phyloP scores from a whole-genome alignment of 257 asterid species.

The Salvia rosmarinus region DNA sequence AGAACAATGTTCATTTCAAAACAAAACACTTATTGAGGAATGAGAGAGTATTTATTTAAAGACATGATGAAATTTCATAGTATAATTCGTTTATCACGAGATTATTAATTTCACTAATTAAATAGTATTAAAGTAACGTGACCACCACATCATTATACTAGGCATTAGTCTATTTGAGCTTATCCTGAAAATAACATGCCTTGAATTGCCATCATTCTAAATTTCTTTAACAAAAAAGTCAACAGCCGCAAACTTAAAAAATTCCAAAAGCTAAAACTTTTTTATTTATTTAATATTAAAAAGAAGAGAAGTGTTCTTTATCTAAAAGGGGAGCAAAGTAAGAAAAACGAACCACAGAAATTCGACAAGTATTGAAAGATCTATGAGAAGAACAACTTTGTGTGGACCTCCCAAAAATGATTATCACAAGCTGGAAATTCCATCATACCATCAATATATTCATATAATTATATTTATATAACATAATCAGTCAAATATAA shows the following conservation, averaged over 20 bases:
- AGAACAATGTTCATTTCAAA: too few relatives aligned
- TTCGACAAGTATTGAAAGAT: background rate
- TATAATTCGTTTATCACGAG: too few relatives aligned
- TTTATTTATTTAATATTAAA: background rate
- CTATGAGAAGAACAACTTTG: too few relatives aligned
- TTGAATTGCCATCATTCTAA: constrained; percentile 13
- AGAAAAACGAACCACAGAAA: background rate
- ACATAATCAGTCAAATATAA: too few relatives aligned
- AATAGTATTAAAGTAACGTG: too few relatives aligned
- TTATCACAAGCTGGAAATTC: background rate
- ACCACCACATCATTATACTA: background rate
- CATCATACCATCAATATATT: background rate
- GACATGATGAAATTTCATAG: too few relatives aligned
- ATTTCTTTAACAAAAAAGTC: constrained; percentile 23
- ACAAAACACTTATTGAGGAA: too few relatives aligned
- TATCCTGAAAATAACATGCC: background rate
- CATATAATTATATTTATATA: too few relatives aligned
- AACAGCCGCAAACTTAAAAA: constrained; percentile 10
- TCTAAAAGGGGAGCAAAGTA: background rate
- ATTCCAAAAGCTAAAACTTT: constrained; percentile 9
- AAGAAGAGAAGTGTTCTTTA: background rate
- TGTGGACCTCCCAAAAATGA: too few relatives aligned
- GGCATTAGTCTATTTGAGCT: background rate
- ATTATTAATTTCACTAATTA: too few relatives aligned
- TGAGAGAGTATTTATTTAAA: too few relatives aligned